phyloP scores from a whole-genome alignment of 1,284 basidiomycete species.

The Takashimella koratensis region DNA sequence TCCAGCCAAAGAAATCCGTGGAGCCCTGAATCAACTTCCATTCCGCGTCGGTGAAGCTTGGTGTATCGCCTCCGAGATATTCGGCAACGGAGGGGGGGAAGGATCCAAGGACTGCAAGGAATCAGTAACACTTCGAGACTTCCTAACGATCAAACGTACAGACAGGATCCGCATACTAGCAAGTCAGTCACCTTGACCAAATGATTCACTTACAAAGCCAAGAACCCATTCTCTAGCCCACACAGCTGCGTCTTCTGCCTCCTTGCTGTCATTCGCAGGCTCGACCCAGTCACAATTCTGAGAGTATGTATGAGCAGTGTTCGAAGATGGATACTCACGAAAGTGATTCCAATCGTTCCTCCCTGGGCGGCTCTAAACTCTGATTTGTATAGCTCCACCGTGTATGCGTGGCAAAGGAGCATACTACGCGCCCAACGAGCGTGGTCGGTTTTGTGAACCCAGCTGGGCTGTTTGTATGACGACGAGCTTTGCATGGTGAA shows the following conservation, averaged over 20 bases:
- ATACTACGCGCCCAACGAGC: conserved; percentile 12
- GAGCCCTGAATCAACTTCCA: conserved; percentile 19
- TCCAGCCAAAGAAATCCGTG: conserved; percentile 25
- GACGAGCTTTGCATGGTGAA: conserved; percentile 12
- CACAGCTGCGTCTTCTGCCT: conserved; percentile 17
- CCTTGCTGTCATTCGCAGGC: conserved; percentile 20
- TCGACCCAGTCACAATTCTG: conserved; percentile 30
- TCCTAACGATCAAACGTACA: conserved; percentile 10
- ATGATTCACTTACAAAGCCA: conserved; percentile 14
- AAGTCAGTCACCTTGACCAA: neutral
- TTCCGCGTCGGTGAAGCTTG: conserved; percentile 12
- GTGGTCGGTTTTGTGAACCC: conserved; percentile 5
- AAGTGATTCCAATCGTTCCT: conserved; percentile 28
- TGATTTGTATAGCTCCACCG: conserved; percentile 25
- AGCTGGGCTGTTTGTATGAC: conserved; percentile 4
- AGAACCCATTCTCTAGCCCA: conserved; percentile 9
- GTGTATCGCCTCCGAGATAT: conserved; percentile 4
- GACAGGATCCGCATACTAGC: conserved; percentile 29
- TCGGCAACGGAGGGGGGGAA: conserved; percentile 6
- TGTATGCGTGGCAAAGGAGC: conserved; percentile 24
- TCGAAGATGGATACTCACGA: conserved; percentile 10
- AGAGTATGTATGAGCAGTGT: neutral
- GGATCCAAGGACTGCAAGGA: neutral
- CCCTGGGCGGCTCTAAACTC: conserved; percentile 21
- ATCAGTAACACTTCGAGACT: neutral